phyloP scores from a whole-genome alignment of 2,329 filamentous ascomycete genomes.

The Aspergillus versicolor region DNA sequence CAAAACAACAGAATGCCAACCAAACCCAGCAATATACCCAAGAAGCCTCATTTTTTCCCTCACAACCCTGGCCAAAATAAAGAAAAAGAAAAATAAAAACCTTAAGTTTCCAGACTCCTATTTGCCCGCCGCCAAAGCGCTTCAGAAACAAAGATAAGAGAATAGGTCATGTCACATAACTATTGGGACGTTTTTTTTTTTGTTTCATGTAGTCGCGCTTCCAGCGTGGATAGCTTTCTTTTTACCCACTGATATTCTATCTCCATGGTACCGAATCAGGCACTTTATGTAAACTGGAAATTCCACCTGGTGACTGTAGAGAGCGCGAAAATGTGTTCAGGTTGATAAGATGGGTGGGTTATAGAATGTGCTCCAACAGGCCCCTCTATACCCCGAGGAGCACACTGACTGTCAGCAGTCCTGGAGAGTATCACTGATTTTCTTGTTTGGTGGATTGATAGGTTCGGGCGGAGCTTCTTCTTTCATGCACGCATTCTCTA shows the following conservation, averaged over 20 bases:
- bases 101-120: slow-evolving; percentile 2
- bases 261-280: neutral
- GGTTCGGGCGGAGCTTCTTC: slow-evolving; percentile 60
- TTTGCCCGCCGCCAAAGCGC: slow-evolving; percentile 1
- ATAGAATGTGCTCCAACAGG: neutral
- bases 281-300: neutral
- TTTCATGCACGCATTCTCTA: slow-evolving; percentile 95
- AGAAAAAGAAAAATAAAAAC: neutral
- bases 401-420: slow-evolving; percentile 25
- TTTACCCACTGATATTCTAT: neutral
- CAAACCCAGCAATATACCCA: neutral
- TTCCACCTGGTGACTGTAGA: neutral
- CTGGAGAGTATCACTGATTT: slow-evolving; percentile 31
- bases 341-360: neutral
- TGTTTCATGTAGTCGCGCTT: neutral
- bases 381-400: neutral
- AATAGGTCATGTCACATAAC: slow-evolving; percentile 11
- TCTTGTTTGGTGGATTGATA: slow-evolving; percentile 23
- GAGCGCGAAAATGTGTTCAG: neutral
- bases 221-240: neutral
- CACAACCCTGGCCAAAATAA: neutral
- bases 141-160: neutral
- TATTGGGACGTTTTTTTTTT: neutral
- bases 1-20: neutral
- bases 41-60: neutral